These are phyloP conservation scores for Fagopyrum esculentum DNA, from an alignment of 148 eudicot species.

Conservation along the genomic window DNA sequence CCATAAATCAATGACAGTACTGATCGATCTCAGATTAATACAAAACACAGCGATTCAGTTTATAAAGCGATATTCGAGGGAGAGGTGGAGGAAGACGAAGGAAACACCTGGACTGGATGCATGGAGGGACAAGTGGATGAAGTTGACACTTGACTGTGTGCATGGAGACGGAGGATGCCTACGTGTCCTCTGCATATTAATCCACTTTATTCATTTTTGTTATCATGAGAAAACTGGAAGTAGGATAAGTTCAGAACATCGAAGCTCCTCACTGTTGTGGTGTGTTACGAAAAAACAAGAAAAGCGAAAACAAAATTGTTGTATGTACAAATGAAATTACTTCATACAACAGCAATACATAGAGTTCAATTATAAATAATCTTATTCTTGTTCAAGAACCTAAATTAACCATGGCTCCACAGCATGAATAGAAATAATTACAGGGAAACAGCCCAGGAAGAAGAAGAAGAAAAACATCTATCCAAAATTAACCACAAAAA, in stretches of 20 bases:
- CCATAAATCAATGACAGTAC: background rate
- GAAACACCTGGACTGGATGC: background rate
- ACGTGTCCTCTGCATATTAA: background rate
- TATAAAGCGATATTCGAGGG: background rate
- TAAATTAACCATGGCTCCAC: conserved; percentile 3
- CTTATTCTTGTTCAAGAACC: conserved; percentile 1
- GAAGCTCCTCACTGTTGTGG: too few species aligned
- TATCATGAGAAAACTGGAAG: too few species aligned
- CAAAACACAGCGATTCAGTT: background rate
- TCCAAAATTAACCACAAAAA: conserved; percentile 7
- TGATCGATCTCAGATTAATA: background rate
- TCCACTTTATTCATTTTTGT: background rate
- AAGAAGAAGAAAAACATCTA: background rate
- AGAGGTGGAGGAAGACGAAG: background rate
- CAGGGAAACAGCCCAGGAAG: conserved; percentile 4
- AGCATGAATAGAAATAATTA: background rate
- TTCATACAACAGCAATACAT: too few species aligned
- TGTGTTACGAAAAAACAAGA: too few species aligned
- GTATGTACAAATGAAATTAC: too few species aligned
- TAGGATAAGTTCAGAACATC: too few species aligned
- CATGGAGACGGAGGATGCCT: background rate
- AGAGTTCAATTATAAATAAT: background rate
- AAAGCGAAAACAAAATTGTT: too few species aligned
- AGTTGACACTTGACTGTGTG: background rate
- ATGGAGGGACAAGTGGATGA: conserved; percentile 1